These are phyloP conservation scores for Phytopythium mirpurense DNA, from an alignment of 352 stramenopile genomes.

Conservation along the genomic window DNA sequence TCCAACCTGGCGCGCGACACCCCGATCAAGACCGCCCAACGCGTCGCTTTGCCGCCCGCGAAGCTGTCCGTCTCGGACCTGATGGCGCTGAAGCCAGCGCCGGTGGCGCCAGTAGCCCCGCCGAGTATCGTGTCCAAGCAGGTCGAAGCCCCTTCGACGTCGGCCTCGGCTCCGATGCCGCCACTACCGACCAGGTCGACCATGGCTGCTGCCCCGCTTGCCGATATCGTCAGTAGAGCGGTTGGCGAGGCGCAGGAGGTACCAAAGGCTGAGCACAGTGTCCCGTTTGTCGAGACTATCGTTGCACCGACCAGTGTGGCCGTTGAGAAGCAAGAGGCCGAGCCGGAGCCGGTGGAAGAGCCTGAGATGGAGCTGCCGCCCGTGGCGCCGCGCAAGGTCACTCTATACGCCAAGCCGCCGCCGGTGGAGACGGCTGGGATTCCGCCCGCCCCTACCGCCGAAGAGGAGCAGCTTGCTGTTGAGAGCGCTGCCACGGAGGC, in stretches of 20 bases:
- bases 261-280: neutral
- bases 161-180: neutral
- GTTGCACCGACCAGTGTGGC: neutral
- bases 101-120: slow-evolving; percentile 1
- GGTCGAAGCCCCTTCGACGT: neutral
- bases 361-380: slow-evolving; percentile 4
- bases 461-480: neutral
- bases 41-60: slow-evolving; percentile 11
- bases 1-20: slow-evolving; percentile 6
- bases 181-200: neutral
- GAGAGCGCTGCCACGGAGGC: slow-evolving; percentile 9
- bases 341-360: slow-evolving; percentile 9
- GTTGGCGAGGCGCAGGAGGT: slow-evolving; percentile 1
- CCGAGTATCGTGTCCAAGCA: slow-evolving; percentile 10
- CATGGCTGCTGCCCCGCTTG: neutral
- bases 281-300: neutral
- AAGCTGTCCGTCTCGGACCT: slow-evolving; percentile 15
- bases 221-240: neutral
- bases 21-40: slow-evolving; percentile 12
- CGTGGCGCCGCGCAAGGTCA: slow-evolving; percentile 22
- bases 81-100: slow-evolving; percentile 11
- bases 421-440: neutral
- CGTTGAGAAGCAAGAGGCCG: neutral
- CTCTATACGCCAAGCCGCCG: slow-evolving; percentile 19
- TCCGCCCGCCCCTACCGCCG: too few relatives aligned